phyloP scores from a whole-genome alignment of 108 stramenopile genomes.

The Cyclotella distinguenda region DNA sequence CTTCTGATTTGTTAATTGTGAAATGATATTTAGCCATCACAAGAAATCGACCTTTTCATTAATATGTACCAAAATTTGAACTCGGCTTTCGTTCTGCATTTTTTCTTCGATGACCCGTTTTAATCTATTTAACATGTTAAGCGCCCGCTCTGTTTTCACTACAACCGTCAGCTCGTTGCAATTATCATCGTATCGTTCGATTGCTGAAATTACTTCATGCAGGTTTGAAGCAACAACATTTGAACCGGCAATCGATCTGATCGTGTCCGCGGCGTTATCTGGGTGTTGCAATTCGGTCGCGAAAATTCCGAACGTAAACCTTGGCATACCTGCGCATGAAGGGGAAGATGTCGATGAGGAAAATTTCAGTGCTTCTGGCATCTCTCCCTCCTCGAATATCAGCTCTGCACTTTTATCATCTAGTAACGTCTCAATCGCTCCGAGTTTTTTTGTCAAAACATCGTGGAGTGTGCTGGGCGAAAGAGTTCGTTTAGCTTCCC shows the following conservation, averaged over 20 bases:
- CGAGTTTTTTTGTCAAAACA: conserved; percentile 30
- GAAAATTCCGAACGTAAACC: conserved; percentile 26
- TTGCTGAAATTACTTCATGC: conserved; percentile 13
- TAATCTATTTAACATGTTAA: conserved; percentile 20
- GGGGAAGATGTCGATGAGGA: neutral
- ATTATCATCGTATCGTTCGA: conserved; percentile 13
- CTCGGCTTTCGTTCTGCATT: neutral
- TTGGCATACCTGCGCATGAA: neutral
- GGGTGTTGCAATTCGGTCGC: conserved; percentile 17
- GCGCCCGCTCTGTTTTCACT: conserved; percentile 13
- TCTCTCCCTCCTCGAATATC: conserved; percentile 14
- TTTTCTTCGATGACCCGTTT: conserved; percentile 15
- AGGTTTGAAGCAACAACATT: conserved; percentile 23
- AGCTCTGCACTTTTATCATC: conserved; percentile 24
- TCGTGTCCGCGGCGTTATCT: conserved; percentile 33
- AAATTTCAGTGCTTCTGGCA: neutral
- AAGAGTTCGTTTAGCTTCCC: conserved; percentile 33
- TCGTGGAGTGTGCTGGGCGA: conserved; percentile 37
- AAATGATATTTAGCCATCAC: no score
- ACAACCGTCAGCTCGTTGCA: conserved; percentile 4
- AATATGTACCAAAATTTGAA: conserved; percentile 13
- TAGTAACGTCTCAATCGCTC: conserved; percentile 13
- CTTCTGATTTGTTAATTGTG: neutral
- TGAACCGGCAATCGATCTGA: conserved; percentile 23
- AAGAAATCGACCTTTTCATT: conserved; percentile 17